Evolutionary conservation across 2,329 filamentous ascomycete species (phyloP), one percentile per base, ranked within the genome.

Genomic region (Colletotrichum sansevieriae): DNA sequence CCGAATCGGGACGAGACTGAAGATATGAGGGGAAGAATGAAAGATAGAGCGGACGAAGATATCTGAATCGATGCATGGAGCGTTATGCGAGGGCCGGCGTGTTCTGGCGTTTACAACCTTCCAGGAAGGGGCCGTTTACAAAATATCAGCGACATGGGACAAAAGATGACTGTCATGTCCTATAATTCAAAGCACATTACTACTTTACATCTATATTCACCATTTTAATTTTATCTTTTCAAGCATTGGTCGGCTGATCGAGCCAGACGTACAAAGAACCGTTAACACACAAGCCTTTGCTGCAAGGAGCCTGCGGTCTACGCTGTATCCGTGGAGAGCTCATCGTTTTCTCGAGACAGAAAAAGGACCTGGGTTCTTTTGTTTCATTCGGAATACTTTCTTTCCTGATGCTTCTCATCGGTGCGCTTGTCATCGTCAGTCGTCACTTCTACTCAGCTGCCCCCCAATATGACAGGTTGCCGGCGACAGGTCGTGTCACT

Each of bases 1-100:
- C 60, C 8, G 70, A 71, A 29, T 63, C 64, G 4, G 58, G 68
- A 35, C 56, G 59, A 18, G 68, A 69, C 35, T 56, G 52, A 55
- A 9, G 29, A 22, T 8, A 41, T 9, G 33, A 59, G 43, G 18
- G 15, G 61, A 25, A n/a, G 44, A 18, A 18, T 18, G 18, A 56
- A 54, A 55, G 7, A 39, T 15, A 43, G 29, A 37, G 25, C 25
- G 35, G 35, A 44, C 22, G 43, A 46, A 62, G 20, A 49, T 12
- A n/a, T 55, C 33, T 37, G 25, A 49, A 18, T 65, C 37, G n/a
- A 37, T 51, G 56, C 55, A 49, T 52, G n/a, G 35, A 44, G 56
- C 60, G 59, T 68, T 68, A 61, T 65, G 47, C 37, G 58, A 51
- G 57, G 58, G 43, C 55, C 47, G 41, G 35, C 63, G 37, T 60